These are phyloP conservation scores for Candolleomyces eurysporus DNA, from an alignment of 768 basidiomycete genomes.

Conservation along the genomic window DNA sequence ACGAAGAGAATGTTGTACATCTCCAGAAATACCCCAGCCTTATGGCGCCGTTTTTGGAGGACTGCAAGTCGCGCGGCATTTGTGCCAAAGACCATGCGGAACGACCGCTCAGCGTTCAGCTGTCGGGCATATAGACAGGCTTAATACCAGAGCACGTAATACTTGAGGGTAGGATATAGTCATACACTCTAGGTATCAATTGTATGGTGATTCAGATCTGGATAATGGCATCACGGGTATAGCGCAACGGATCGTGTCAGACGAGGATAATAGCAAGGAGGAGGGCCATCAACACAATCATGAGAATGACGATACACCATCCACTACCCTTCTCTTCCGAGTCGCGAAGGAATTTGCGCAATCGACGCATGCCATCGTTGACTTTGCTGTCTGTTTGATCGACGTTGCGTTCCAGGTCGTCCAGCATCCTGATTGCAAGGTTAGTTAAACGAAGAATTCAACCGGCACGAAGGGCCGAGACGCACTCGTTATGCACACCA, in stretches of 20 bases:
- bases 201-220: not conserved
- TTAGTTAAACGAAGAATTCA: not conserved
- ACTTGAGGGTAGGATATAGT: too few relatives aligned
- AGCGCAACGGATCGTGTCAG: conserved; percentile 23
- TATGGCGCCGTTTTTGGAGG: too few relatives aligned
- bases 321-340: conserved; percentile 90
- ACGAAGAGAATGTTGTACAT: too few relatives aligned
- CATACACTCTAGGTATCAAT: too few relatives aligned
- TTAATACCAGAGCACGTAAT: too few relatives aligned
- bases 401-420: conserved; percentile 72
- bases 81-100: too few relatives aligned
- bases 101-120: too few relatives aligned
- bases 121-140: too few relatives aligned
- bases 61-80: too few relatives aligned
- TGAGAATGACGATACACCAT: conserved; percentile 86
- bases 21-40: too few relatives aligned
- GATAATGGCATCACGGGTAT: not conserved
- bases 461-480: not conserved
- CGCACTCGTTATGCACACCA: conserved; percentile 84
- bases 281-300: conserved; percentile 73
- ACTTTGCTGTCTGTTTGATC: conserved; percentile 69
- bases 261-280: conserved; percentile 79
- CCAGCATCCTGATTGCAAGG: conserved; percentile 60
- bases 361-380: conserved; percentile 57
- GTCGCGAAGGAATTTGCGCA: conserved; percentile 80